Percentiles rank a stretch among this genome's conserved stretches.
These are phyloP conservation scores for Camillea tinctor DNA, from an alignment of 2,329 filamentous ascomycete species.

Conservation along the genomic window DNA sequence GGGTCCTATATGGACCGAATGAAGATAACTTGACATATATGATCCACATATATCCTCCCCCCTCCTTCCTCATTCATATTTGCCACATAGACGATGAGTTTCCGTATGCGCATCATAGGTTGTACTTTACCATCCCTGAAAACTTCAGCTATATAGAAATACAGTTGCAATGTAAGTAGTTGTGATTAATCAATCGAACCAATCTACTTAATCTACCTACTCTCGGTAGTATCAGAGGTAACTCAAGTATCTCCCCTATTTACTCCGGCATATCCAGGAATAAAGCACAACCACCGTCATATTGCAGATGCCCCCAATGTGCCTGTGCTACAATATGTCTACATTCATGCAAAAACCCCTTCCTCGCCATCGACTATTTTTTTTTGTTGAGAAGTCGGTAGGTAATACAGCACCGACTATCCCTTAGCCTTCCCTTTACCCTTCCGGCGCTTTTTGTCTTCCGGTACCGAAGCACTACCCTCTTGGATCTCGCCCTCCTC, in stretches of 20 bases:
- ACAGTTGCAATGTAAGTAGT: too few relatives aligned
- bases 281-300: background rate
- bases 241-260: background rate
- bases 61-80: too few relatives aligned
- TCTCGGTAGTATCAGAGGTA: background rate
- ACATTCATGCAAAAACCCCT: background rate
- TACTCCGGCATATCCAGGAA: background rate
- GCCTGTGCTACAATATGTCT: background rate
- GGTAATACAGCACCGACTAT: conserved; percentile 3
- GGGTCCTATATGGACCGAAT: too few relatives aligned
- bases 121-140: too few relatives aligned
- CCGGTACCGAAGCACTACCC: conserved; percentile 67
- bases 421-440: conserved; percentile 48
- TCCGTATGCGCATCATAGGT: too few relatives aligned
- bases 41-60: too few relatives aligned
- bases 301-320: background rate
- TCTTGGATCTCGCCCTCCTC: conserved; percentile 72
- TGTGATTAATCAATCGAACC: too few relatives aligned
- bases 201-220: too few relatives aligned
- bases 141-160: too few relatives aligned
- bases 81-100: too few relatives aligned
- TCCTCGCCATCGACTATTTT: background rate
- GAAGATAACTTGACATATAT: too few relatives aligned
- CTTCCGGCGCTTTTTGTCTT: conserved; percentile 45
- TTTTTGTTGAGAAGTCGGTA: background rate